phyloP scores from a whole-genome alignment of 768 basidiomycete species.

The Gymnopilus junonius region DNA sequence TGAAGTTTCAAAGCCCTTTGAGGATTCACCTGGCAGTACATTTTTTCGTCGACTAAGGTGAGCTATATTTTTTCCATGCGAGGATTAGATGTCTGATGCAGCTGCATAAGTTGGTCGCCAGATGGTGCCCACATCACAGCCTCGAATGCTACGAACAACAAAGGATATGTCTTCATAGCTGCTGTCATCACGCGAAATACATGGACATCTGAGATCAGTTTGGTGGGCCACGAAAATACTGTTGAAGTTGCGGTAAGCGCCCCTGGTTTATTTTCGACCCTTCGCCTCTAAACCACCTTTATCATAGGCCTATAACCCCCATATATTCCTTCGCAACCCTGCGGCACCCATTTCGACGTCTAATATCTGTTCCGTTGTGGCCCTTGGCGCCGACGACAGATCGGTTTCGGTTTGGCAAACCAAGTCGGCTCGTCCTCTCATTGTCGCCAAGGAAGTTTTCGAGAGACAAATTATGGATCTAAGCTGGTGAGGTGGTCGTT shows the following conservation, averaged over 20 bases:
- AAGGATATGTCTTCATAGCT: conserved; percentile 96
- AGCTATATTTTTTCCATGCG: conserved; percentile 7
- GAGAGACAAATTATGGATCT: conserved; percentile 95
- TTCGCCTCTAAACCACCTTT: background rate
- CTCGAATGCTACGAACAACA: conserved; percentile 95
- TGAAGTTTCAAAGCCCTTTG: conserved; percentile 88
- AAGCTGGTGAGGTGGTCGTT: conserved; percentile 70
- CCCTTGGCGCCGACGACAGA: conserved; percentile 91
- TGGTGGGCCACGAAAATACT: conserved; percentile 97
- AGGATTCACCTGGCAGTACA: conserved; percentile 91
- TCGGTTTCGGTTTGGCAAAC: conserved; percentile 98
- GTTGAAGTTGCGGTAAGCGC: conserved; percentile 88
- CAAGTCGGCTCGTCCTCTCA: conserved; percentile 85
- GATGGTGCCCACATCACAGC: conserved; percentile 99
- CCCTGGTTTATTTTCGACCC: background rate
- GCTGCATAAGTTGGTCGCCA: conserved; percentile 84
- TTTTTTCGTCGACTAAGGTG: conserved; percentile 92
- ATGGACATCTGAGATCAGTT: conserved; percentile 91
- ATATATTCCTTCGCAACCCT: conserved; percentile 86
- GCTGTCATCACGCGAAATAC: conserved; percentile 89
- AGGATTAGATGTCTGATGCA: background rate
- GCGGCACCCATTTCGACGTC: conserved; percentile 68
- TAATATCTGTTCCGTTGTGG: conserved; percentile 91
- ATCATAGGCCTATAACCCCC: conserved; percentile 85
- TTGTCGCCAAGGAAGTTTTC: conserved; percentile 93